These are phyloP conservation scores for Penicillium paxilli DNA, from an alignment of 495 filamentous ascomycete species.

Conservation along the genomic window DNA sequence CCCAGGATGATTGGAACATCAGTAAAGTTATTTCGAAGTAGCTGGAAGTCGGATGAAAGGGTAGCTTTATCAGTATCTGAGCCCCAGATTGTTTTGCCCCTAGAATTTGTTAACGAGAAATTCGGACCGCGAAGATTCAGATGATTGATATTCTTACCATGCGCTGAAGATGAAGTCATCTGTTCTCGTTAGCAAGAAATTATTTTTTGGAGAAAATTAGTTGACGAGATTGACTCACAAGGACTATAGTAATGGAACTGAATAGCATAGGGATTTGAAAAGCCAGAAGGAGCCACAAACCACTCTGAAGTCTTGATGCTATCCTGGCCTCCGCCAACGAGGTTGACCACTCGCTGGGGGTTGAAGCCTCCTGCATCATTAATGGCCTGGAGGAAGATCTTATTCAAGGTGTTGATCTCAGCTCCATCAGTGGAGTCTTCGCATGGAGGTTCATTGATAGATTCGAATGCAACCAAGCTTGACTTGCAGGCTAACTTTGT, in stretches of 20 bases:
- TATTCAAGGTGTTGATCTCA: constrained; percentile 56
- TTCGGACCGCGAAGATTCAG: neutral
- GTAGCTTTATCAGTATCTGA: constrained; percentile 51
- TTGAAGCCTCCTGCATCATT: constrained; percentile 58
- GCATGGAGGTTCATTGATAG: constrained; percentile 61
- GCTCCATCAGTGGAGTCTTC: constrained; percentile 49
- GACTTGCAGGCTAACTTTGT: constrained; percentile 56
- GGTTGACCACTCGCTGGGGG: constrained; percentile 54
- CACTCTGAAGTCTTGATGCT: constrained; percentile 53
- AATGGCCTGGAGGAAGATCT: constrained; percentile 57
- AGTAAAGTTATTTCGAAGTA: constrained; percentile 53
- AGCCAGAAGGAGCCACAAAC: constrained; percentile 50
- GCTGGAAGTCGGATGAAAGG: constrained; percentile 50
- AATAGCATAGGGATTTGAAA: constrained; percentile 58
- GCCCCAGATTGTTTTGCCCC: constrained; percentile 64
- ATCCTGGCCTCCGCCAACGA: constrained; percentile 53
- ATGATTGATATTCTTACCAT: constrained; percentile 25
- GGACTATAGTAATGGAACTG: constrained; percentile 67
- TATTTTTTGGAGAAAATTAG: constrained; percentile 21
- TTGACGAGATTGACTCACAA: constrained; percentile 30
- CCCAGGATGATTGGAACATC: constrained; percentile 56
- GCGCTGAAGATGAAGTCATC: constrained; percentile 54
- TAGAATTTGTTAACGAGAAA: constrained; percentile 5
- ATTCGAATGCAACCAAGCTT: constrained; percentile 56
- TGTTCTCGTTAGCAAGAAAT: constrained; percentile 12